Base-by-base conservation (phyloP, 768 basidiomycete species). In the Leucosporidium creatinivorum region DNA sequence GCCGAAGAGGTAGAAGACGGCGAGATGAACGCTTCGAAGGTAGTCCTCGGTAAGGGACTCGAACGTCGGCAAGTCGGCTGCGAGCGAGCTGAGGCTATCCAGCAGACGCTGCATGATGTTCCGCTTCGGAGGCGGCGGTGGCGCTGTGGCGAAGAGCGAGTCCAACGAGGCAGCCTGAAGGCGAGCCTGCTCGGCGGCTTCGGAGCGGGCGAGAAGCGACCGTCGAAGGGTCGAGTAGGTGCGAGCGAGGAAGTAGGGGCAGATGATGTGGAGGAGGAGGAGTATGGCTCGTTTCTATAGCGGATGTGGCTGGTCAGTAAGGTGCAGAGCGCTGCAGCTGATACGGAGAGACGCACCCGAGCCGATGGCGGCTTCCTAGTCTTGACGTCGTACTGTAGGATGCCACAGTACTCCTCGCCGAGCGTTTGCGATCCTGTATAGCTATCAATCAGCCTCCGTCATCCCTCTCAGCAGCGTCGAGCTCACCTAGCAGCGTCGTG, bases 321-420 rank as follows among this genome's bases (percentile, higher is more conserved):
- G 23, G 0, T 9, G 31, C 51, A n/a, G 18, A 10, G 30, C 0
- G 3, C 2, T 25, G 21, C 21, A 13, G 6, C 9, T 21, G 31
- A 26, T 19, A 4, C 30, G 36, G 21, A 12, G 57, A 4, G 49
- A 31, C 73, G 25, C 31, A 73, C 75, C 0, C 31, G 26, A 5
- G 47, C 36, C 8, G 67, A 48, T 1, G 75, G 73, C 4, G 73
- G 50, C n/a, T 63, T 65, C 1, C 70, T 69, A 25, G 60, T 69
- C 4, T 58, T 48, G 1, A 52, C 39, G 13, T 48, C n/a, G 56
- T 73, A 73, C 63, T 76, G 75, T 50, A 75, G 58, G 61, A 76
- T 73, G 51, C 75, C 75, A 56, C 70, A 71, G 51, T 76, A 76
- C 61, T 76, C 75, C 50, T 76, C 75, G 6, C 75, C 75, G 13